Conservation (phyloP, 352 stramenopile genomes). For the Globisporangium cystogenes region DNA sequence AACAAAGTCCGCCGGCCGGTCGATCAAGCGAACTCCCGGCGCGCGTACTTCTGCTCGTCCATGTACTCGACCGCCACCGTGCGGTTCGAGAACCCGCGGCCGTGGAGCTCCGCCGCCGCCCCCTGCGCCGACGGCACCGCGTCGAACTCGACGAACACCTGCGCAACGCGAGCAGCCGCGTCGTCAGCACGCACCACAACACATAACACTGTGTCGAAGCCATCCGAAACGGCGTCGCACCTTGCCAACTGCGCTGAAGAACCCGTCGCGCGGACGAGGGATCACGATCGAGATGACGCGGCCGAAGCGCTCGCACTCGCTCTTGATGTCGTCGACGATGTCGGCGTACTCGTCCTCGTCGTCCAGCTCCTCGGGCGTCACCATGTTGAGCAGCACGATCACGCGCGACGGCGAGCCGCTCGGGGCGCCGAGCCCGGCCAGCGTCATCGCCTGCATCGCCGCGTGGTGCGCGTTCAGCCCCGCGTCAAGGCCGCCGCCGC, state of each 20-base stretch:
- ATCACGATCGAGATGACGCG: slow-evolving; percentile 76
- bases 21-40: slow-evolving; percentile 54
- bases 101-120: slow-evolving; percentile 88
- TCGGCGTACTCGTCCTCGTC: slow-evolving; percentile 95
- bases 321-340: slow-evolving; percentile 95
- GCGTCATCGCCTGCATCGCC: slow-evolving; percentile 61
- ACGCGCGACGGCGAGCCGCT: slow-evolving; percentile 70
- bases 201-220: too few species aligned
- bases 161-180: slow-evolving; percentile 14
- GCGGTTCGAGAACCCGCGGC: slow-evolving; percentile 91
- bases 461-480: slow-evolving; percentile 57
- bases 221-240: slow-evolving; percentile 17
- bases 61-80: slow-evolving; percentile 89
- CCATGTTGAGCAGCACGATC: slow-evolving; percentile 98
- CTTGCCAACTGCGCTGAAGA: slow-evolving; percentile 58
- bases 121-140: slow-evolving; percentile 67
- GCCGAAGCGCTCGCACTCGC: slow-evolving; percentile 91
- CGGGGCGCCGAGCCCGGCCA: slow-evolving; percentile 47
- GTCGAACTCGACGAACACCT: slow-evolving; percentile 94
- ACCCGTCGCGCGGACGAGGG: slow-evolving; percentile 60
- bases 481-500: slow-evolving; percentile 51
- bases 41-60: slow-evolving; percentile 84
- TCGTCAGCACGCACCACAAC: slow-evolving; percentile 2
- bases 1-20: neutral
- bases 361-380: slow-evolving; percentile 93